These are phyloP conservation scores for Aureobasidium uvarum DNA, from an alignment of 2,329 filamentous ascomycete genomes.

Conservation along the genomic window DNA sequence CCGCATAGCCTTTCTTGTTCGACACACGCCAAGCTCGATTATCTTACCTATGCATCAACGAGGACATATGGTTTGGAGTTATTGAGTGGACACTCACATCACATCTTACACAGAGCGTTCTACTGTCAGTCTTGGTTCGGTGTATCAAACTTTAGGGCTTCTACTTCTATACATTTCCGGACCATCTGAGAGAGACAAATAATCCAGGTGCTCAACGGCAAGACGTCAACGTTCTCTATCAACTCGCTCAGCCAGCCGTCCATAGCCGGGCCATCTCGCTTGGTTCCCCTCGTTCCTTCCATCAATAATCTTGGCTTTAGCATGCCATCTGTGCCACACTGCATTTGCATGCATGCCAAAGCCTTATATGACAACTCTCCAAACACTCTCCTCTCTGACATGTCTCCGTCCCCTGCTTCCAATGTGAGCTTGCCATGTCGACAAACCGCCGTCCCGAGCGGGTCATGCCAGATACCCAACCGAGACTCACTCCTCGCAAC, in stretches of 20 bases:
- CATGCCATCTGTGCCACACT: slow-evolving; percentile 6
- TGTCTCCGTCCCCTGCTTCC: background rate
- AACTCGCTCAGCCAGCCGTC: background rate
- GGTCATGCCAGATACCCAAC: background rate
- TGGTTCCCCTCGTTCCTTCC: background rate
- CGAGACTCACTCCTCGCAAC: background rate
- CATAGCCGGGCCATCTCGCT: slow-evolving; percentile 9
- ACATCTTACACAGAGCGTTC: too few species aligned
- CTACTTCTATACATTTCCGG: background rate
- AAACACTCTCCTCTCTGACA: background rate
- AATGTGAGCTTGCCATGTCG: slow-evolving; percentile 9
- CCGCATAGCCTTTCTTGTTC: background rate
- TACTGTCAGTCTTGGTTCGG: too few species aligned
- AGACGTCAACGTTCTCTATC: background rate
- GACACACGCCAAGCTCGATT: background rate
- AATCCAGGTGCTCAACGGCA: background rate
- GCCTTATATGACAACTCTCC: background rate
- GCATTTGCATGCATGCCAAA: background rate
- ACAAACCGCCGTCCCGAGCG: slow-evolving; percentile 1
- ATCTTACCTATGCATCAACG: background rate
- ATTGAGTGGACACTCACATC: too few species aligned
- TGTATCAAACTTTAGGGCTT: too few species aligned
- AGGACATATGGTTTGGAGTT: too few species aligned
- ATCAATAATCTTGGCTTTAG: background rate
- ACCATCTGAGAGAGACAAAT: background rate